phyloP scores from a whole-genome alignment of 2,329 filamentous ascomycete genomes.

The Amesomyces nigricolor region DNA sequence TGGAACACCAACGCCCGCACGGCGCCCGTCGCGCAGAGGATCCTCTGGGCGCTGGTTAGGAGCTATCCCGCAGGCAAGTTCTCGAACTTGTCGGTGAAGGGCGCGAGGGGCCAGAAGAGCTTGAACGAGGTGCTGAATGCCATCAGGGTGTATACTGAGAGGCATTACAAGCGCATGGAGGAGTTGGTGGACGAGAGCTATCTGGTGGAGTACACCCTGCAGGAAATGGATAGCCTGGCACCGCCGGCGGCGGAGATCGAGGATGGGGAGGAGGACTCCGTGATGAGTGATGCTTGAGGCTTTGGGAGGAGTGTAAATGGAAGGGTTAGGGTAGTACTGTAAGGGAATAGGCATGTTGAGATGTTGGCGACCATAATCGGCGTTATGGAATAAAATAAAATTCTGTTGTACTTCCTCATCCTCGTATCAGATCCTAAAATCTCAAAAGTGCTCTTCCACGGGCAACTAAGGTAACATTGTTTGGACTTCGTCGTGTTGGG shows the following conservation, averaged over 20 bases:
- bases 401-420: neutral
- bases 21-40: slow-evolving; percentile 75
- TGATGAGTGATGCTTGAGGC: slow-evolving; percentile 27
- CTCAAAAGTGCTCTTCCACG: too few relatives aligned
- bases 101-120: slow-evolving; percentile 54
- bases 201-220: slow-evolving; percentile 84
- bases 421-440: too few relatives aligned
- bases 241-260: slow-evolving; percentile 31
- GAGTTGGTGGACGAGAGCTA: slow-evolving; percentile 93
- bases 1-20: slow-evolving; percentile 97
- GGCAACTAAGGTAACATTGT: too few relatives aligned
- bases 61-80: slow-evolving; percentile 76
- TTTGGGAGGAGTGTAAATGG: neutral
- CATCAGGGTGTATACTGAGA: slow-evolving; percentile 84
- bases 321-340: slow-evolving; percentile 6
- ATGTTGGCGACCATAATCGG: neutral
- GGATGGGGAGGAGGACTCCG: slow-evolving; percentile 22
- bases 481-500: too few relatives aligned
- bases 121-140: slow-evolving; percentile 81
- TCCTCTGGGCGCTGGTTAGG: slow-evolving; percentile 72
- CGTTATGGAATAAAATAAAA: neutral
- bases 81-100: slow-evolving; percentile 60
- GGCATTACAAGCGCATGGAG: slow-evolving; percentile 85
- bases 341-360: neutral
- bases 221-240: slow-evolving; percentile 78